Base-by-base conservation (phyloP, 805 yeast species). In the Pichia eremophila region DNA sequence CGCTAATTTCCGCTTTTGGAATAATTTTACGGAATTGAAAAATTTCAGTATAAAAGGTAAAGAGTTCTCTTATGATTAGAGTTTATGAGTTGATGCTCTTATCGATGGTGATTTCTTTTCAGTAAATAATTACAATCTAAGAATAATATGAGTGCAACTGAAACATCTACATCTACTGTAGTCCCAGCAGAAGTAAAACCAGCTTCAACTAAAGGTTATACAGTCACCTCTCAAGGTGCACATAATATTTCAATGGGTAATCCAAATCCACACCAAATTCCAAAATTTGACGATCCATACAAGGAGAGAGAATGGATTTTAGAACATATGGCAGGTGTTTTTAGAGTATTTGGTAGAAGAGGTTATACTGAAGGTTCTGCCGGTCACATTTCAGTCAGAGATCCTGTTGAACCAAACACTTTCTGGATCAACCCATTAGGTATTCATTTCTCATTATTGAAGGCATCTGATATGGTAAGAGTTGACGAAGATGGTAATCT, bases 391-490 rank as follows among this genome's bases (percentile, higher is more conserved):
- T 83, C 93, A 9, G 74, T 87, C 12, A 74, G 93, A 55, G 96
- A 87, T 59, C 95, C 96, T 4, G 79, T 84, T 40, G 79, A 82
- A 53, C 83, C 83, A n/a, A 62, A 71, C 41, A 84, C 91, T 4
- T 87, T 87, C 63, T 87, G 95, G 95, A 85, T 87, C 62, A 87
- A 87, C 65, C 95, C 96, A 5, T 68, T 87, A 53, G 91, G 84
- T n/a, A 74, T 72, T 54, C 95, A 87, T 64, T 87, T 84, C 62
- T 72, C 76, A 19, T 59, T 75, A 40, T 65, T 81, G 59, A 75
- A 69, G 54, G 84, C 79, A 29, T 68, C 76, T 18, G 86, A 81
- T 55, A 70, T 81, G 74, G 83, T 81, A 8, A 78, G 77, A 19
- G 76, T 75, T 25, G 84, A 81, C 58, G 78, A 75, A 57, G 69